Conservation (phyloP, 768 basidiomycete species). For the Cystofilobasidium macerans region DNA sequence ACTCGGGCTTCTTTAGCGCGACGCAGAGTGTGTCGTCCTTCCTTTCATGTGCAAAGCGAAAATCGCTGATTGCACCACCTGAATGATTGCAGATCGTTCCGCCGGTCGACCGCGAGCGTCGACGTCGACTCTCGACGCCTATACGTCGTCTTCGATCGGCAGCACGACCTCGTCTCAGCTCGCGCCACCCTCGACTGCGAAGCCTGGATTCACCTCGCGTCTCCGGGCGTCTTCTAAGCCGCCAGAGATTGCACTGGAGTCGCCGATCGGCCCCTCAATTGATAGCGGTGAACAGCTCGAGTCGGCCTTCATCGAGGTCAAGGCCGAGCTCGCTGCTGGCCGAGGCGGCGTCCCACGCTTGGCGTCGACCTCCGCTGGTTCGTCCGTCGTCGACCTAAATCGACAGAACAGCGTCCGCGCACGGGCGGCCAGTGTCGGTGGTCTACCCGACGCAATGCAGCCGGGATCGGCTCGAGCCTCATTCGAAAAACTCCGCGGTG, state of each 20-base stretch:
- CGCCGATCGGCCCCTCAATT: conserved; percentile 25
- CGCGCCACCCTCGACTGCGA: neutral
- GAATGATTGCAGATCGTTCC: neutral
- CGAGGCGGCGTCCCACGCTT: conserved; percentile 33
- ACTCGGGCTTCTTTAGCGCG: conserved; percentile 4
- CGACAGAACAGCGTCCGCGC: neutral
- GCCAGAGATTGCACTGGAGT: conserved; percentile 29
- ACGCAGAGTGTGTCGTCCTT: neutral
- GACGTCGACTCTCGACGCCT: neutral
- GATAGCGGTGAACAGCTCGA: conserved; percentile 38
- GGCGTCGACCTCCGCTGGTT: conserved; percentile 4
- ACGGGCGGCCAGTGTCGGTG: conserved; percentile 21
- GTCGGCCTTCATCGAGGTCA: conserved; percentile 74
- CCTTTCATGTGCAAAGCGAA: neutral
- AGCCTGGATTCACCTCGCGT: conserved; percentile 11
- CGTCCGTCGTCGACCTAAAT: neutral
- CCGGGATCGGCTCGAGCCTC: neutral
- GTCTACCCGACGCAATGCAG: neutral
- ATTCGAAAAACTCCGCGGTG: conserved; percentile 21
- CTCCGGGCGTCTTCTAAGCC: conserved; percentile 19
- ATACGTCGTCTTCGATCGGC: neutral
- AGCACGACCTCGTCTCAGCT: neutral
- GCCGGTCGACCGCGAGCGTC: neutral
- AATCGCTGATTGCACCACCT: neutral
- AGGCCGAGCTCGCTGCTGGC: conserved; percentile 62